phyloP scores from a whole-genome alignment of 441 rosid genomes.

The Brassica hybrid region DNA sequence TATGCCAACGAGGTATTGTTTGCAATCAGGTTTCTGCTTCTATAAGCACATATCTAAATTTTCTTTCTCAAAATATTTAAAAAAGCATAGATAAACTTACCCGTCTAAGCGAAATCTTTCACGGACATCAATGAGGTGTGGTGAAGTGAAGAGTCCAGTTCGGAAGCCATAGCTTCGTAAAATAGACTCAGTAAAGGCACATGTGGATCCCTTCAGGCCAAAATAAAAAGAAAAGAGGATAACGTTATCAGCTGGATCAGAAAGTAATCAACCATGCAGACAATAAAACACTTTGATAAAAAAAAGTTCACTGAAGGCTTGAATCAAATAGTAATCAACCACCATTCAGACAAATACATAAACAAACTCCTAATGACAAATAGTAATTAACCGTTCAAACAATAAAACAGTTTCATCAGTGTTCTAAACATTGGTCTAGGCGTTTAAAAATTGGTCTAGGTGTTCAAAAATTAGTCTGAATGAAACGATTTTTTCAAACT shows the following conservation, averaged over 20 bases:
- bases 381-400: no score
- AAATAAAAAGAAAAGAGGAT: background rate
- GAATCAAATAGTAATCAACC: slow-evolving; percentile 11
- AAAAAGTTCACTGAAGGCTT: background rate
- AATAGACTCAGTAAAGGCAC: slow-evolving; percentile 93
- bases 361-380: no score
- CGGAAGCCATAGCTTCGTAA: slow-evolving; percentile 82
- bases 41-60: background rate
- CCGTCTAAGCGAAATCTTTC: slow-evolving; percentile 96
- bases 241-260: slow-evolving; percentile 16
- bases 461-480: no score
- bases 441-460: no score
- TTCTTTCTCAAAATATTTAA: background rate
- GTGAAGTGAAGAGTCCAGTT: slow-evolving; percentile 96
- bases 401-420: no score
- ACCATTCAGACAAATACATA: background rate
- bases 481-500: no score
- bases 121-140: slow-evolving; percentile 94
- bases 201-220: slow-evolving; percentile 81
- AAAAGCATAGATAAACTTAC: slow-evolving; percentile 48
- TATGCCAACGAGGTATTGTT: background rate
- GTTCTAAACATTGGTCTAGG: no score
- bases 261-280: slow-evolving; percentile 3
- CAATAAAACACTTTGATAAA: background rate
- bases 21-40: slow-evolving; percentile 11